Percentiles rank a stretch among this genome's conserved stretches.
Evolutionary conservation across 176 grass and related monocot species (phyloP).

Genomic region (Cenchrus fungigraminus): DNA sequence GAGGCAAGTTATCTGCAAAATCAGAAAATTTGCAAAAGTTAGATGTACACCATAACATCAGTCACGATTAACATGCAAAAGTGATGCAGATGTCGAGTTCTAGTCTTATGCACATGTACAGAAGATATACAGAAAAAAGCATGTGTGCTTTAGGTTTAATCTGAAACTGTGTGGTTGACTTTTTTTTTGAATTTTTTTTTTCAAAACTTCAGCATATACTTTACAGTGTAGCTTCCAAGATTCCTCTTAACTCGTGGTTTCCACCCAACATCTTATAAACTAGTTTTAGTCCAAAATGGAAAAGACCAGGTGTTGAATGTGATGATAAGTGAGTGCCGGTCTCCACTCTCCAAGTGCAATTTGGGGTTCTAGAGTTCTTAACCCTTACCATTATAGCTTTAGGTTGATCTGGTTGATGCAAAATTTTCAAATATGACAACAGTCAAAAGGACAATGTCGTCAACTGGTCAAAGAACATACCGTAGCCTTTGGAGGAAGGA

Average conservation of each 20-base stretch:
- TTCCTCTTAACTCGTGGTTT: not conserved
- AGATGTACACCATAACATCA: not conserved
- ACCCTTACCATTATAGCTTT: not conserved
- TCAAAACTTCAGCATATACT: not conserved
- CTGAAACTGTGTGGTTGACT: not conserved
- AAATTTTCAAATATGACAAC: constrained; percentile 12
- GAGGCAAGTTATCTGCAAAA: constrained; percentile 46
- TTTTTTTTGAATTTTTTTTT: not conserved
- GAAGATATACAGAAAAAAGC: not conserved
- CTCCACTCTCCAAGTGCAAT: not conserved
- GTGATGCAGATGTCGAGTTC: not conserved
- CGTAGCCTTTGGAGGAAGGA: constrained; percentile 47
- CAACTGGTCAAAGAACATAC: constrained; percentile 40
- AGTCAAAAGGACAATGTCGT: not conserved
- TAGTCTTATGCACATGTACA: not conserved
- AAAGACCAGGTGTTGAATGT: not conserved
- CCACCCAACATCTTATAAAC: not conserved
- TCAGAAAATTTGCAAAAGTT: not conserved
- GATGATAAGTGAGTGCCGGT: not conserved
- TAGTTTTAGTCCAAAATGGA: not conserved
- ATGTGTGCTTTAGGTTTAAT: not conserved
- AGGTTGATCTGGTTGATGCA: not conserved
- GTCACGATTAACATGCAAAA: not conserved
- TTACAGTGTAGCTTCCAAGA: not conserved
- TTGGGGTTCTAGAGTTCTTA: not conserved